Evolutionary conservation across 2,329 filamentous ascomycete genomes (phyloP).

Genomic region (Berkeleyomyces rouxiae): DNA sequence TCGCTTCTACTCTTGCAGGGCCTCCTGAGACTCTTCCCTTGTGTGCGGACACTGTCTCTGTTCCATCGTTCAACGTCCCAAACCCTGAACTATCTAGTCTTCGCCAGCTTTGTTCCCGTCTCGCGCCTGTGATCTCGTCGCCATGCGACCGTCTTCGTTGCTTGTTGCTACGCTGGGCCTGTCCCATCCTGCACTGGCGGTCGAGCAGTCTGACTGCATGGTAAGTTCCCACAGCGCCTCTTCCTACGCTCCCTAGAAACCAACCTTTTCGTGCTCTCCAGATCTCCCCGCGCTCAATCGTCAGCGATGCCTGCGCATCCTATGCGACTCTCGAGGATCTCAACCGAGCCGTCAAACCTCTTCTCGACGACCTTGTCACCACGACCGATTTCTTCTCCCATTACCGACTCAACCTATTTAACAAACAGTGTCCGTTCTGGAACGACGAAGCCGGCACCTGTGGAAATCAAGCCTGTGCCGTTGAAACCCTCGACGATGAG

Average conservation of each 20-base stretch:
- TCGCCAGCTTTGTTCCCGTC: no score
- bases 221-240: conserved; percentile 13
- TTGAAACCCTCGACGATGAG: conserved; percentile 88
- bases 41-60: background rate
- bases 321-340: conserved; percentile 78
- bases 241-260: conserved; percentile 6
- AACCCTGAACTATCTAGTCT: background rate
- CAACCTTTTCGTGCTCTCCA: conserved; percentile 24
- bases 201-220: background rate
- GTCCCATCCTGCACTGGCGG: background rate
- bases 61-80: background rate
- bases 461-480: conserved; percentile 90
- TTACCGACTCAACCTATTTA: conserved; percentile 87
- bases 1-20: background rate
- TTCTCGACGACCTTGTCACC: conserved; percentile 63
- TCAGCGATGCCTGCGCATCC: conserved; percentile 86
- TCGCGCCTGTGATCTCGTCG: background rate
- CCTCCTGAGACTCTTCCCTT: background rate
- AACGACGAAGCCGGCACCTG: conserved; percentile 84
- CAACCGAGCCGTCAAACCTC: conserved; percentile 60
- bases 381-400: conserved; percentile 96
- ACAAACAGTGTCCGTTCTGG: conserved; percentile 94
- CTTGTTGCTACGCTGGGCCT: background rate
- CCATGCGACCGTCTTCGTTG: background rate
- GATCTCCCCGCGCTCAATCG: conserved; percentile 78